Base-by-base conservation (phyloP, 495 filamentous ascomycete genomes). In the Aspergillus bertholletiae region DNA sequence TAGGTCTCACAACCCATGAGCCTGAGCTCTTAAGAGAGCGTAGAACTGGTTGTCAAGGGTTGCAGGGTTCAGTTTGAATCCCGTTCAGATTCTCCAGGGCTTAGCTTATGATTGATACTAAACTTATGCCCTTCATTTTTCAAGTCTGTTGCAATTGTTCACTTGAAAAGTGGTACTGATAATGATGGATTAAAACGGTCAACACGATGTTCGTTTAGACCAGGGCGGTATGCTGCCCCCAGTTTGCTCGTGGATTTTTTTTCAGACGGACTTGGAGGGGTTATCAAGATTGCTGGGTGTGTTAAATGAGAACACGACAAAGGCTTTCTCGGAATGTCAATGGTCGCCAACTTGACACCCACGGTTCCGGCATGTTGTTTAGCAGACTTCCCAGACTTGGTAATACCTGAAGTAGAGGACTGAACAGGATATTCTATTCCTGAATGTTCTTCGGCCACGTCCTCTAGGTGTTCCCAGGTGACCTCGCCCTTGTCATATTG, bases 381-480 rank as follows among this genome's bases (percentile, higher is more conserved):
- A 18, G 7, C n/a, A 12, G 15, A 3, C 20, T 43, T 43, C n/a
- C 11, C 39, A 2, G 39, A 22, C 6, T 21, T 43, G 39, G 7
- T 22, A 17, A 6, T 13, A 2, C 39, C 9, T 22, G 11, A 20
- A 47, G 45, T 30, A 0, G 12, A 13, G 6, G 18, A 15, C 17
- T 4, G 18, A 11, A 13, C 17, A 0, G 45, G 18, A 7, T 23
- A 9, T 13, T 18, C 23, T 17, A 11, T 17, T 21, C 9, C 11
- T 12, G 30, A 7, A 32, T 32, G 28, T 37, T 34, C 15, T 12
- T 49, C 34, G 28, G 35, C 53, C 22, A 40, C 34, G 27, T 49
- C 17, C 26, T 57, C 55, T 9, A 51, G 32, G 5, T 57, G 49
- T 21, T 57, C 55, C 55, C 55, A 57, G 41, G 41, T 53, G 34